phyloP scores from a whole-genome alignment of 306 rosid genomes.

The Gastrolobium bilobum region DNA sequence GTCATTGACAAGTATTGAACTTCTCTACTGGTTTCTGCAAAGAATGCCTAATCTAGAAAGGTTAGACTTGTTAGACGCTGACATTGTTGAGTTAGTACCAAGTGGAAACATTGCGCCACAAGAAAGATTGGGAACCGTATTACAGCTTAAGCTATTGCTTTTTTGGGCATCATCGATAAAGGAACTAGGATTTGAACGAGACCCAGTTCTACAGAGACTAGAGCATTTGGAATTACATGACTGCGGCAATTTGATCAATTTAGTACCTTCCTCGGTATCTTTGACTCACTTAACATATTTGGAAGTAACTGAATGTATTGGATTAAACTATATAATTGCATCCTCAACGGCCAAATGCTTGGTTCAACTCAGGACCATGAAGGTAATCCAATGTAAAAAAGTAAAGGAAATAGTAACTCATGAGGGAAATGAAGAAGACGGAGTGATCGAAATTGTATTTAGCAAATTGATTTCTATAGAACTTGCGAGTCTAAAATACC shows the following conservation, averaged over 20 bases:
- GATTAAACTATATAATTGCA: not conserved
- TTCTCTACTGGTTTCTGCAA: constrained; percentile 2
- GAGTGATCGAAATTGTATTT: not conserved
- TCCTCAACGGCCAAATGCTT: constrained; percentile 32
- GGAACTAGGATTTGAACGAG: constrained; percentile 34
- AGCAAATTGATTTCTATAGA: constrained; percentile 26
- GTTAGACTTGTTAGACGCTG: not conserved
- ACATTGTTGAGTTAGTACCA: not conserved
- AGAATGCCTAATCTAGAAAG: constrained; percentile 43
- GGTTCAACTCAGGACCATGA: constrained; percentile 33
- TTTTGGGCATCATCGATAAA: accelerated
- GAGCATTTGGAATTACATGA: accelerated
- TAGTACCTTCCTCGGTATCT: not conserved
- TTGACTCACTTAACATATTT: constrained; percentile 26
- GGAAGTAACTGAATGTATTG: accelerated
- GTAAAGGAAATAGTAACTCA: constrained; percentile 11
- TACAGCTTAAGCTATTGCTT: constrained; percentile 12
- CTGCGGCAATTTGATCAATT: not conserved
- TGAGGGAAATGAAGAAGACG: not conserved
- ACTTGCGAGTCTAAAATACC: not conserved
- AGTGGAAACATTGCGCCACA: not conserved
- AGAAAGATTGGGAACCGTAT: constrained; percentile 11
- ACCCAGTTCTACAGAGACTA: not conserved
- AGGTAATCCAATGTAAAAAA: not conserved
- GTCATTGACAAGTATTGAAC: accelerated